phyloP scores from a whole-genome alignment of 2,329 filamentous ascomycete genomes.

The Aureobasidium melanogenum region DNA sequence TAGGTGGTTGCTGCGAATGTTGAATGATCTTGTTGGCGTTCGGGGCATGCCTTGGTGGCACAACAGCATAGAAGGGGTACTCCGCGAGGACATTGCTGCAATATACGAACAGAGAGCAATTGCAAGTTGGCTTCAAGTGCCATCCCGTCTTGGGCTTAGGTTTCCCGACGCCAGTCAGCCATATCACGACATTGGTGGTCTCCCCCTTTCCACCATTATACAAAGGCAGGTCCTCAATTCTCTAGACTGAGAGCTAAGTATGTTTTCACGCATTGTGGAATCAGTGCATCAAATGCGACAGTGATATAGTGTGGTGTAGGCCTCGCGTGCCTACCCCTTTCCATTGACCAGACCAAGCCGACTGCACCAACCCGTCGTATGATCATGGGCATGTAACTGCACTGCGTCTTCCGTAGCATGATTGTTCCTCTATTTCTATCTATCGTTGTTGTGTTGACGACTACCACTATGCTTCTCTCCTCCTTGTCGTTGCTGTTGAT shows the following conservation, averaged over 20 bases:
- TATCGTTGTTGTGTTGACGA: neutral
- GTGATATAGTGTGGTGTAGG: neutral
- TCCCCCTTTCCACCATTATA: neutral
- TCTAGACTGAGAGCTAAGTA: neutral
- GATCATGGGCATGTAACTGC: neutral
- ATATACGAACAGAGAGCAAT: conserved; percentile 9
- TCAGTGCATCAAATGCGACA: neutral
- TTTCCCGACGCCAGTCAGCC: neutral
- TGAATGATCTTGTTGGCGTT: neutral
- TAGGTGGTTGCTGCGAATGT: neutral
- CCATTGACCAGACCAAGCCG: neutral
- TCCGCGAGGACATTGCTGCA: conserved; percentile 6
- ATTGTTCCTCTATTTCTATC: neutral
- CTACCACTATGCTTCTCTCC: neutral
- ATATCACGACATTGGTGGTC: neutral
- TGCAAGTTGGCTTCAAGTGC: neutral
- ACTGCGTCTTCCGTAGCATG: neutral
- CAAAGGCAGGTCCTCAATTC: neutral
- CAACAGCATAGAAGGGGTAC: neutral
- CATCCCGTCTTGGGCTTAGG: neutral
- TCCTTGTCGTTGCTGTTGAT: neutral
- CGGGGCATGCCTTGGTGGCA: neutral
- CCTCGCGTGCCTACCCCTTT: neutral
- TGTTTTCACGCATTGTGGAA: neutral
- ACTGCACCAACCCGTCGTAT: neutral